Evolutionary conservation across 1,284 basidiomycete genomes (phyloP), one percentile per base, ranked within the genome.

Genomic region (Fomitopsis betulina): DNA sequence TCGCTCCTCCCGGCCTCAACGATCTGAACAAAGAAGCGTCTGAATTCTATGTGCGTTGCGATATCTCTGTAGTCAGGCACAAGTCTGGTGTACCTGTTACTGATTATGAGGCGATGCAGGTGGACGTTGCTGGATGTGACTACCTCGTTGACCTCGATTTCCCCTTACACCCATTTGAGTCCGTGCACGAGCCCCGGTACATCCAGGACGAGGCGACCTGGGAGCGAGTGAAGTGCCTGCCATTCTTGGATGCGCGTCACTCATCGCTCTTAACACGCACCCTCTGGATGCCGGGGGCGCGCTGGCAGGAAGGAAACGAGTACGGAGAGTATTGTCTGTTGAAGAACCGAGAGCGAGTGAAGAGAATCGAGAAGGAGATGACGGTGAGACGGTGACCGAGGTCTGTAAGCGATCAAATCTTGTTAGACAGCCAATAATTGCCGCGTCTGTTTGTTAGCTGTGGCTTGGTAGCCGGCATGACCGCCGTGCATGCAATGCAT

Each of bases 91-190:
- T 39, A 30, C 19, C 19, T 3, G 40, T n/a, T 59, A n/a, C 49
- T 39, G 30, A 27, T 9, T 38, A 35, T 13, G 56, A 21, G 49
- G 61, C 15, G 55, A 51, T 60, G 52, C 68, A 96, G 93, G 86
- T 91, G 49, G 77, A 88, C 42, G 73, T 86, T 19, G 75, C 83
- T 27, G 76, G 80, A 43, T 98, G 95, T 72, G 88, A 92, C 70
- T 96, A 96, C 73, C 76, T 98, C 57, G 80, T 98, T 59, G 92
- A 96, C 70, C 81, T 94, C 39, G 88, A 93, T 72, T 91, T 92
- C 69, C 93, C 94, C 0, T 73, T 77, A 2, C 84, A 89, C 63
- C 82, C 84, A 2, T 63, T 69, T 13, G 70, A 73, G 21, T 85
- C 86, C 15, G 54, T 66, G 2, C 75, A 83, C 56, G 93, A 96